These are phyloP conservation scores for Penicillium lagena DNA, from an alignment of 495 filamentous ascomycete species.

Conservation along the genomic window DNA sequence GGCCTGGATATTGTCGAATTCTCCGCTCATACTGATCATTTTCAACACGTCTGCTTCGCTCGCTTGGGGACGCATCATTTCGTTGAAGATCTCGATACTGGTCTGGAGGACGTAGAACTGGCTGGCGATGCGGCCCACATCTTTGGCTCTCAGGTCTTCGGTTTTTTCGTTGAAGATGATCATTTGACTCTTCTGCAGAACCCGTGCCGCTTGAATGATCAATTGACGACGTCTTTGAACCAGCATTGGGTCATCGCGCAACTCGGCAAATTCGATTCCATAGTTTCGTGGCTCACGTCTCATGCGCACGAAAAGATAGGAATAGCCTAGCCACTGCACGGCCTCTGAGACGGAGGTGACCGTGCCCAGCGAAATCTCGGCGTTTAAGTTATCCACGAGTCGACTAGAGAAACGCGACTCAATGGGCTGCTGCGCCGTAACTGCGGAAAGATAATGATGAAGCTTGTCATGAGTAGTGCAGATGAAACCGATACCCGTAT, in stretches of 20 bases:
- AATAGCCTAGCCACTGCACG: slow-evolving; percentile 95
- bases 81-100: slow-evolving; percentile 93
- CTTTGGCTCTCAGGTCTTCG: slow-evolving; percentile 84
- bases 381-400: slow-evolving; percentile 93
- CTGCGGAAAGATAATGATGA: slow-evolving; percentile 83
- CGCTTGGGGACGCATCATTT: slow-evolving; percentile 72
- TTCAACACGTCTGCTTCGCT: slow-evolving; percentile 84
- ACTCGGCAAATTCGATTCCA: slow-evolving; percentile 94
- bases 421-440: slow-evolving; percentile 93
- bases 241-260: slow-evolving; percentile 75
- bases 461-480: slow-evolving; percentile 91
- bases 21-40: slow-evolving; percentile 93
- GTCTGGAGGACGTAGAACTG: slow-evolving; percentile 93
- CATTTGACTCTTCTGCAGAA: slow-evolving; percentile 91
- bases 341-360: slow-evolving; percentile 93
- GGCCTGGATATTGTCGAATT: slow-evolving; percentile 95
- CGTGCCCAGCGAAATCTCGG: slow-evolving; percentile 88
- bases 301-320: slow-evolving; percentile 96
- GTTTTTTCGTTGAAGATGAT: slow-evolving; percentile 95
- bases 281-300: slow-evolving; percentile 83
- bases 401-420: slow-evolving; percentile 88
- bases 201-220: slow-evolving; percentile 78
- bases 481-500: slow-evolving; percentile 93
- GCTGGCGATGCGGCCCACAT: slow-evolving; percentile 93
- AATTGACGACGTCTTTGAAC: slow-evolving; percentile 75